Evolutionary conservation across 192 early-diverging fungal species (phyloP).

Genomic region (Backusella luteola): DNA sequence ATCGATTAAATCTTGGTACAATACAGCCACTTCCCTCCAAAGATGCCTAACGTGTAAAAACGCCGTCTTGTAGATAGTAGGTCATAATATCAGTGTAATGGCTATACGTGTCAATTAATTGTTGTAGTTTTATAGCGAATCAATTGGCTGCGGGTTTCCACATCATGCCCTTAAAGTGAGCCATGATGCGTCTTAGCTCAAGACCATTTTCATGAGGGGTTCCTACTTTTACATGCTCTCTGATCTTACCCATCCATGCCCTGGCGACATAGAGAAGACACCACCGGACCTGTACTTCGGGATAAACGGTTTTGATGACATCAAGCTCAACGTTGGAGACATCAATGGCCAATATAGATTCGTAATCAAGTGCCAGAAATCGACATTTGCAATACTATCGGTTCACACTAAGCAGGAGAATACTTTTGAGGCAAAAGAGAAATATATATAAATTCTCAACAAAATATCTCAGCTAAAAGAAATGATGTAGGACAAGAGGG

Average conservation of each 20-base stretch:
- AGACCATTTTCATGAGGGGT: not conserved
- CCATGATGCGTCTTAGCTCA: not conserved
- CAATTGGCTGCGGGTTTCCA: not conserved
- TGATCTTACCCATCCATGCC: conserved; percentile 6
- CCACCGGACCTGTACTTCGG: too few species aligned
- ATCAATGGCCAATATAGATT: too few species aligned
- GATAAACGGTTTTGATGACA: too few species aligned
- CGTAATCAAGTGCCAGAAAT: too few species aligned
- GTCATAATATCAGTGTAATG: not conserved
- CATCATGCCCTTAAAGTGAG: not conserved
- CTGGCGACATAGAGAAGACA: not conserved
- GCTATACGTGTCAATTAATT: not conserved
- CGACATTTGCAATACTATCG: too few species aligned
- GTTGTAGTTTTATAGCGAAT: not conserved
- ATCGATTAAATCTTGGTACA: too few species aligned
- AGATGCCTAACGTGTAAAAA: too few species aligned
- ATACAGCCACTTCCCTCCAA: too few species aligned
- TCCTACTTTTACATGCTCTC: not conserved
- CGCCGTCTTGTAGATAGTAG: not conserved
- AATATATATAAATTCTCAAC: too few species aligned
- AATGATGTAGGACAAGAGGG: not conserved
- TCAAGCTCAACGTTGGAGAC: too few species aligned
- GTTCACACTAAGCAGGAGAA: too few species aligned
- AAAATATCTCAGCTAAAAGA: not conserved
- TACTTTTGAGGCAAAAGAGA: too few species aligned